Conservation (phyloP, 805 yeast genomes). For the Metahyphopichia silvanorum region DNA sequence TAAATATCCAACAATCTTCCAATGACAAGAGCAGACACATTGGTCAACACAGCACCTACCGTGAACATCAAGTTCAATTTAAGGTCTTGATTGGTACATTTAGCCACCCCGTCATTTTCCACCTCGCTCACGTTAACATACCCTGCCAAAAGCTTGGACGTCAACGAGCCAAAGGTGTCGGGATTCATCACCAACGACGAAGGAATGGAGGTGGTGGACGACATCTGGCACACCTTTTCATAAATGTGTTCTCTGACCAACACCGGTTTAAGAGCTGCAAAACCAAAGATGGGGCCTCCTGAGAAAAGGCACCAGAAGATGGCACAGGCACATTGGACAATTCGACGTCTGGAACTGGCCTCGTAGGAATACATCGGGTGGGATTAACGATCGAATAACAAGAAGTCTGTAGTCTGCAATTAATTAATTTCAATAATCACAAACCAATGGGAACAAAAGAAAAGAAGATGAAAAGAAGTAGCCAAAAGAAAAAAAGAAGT, state of each 20-base stretch:
- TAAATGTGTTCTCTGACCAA: slow-evolving; percentile 77
- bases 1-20: slow-evolving; percentile 47
- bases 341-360: slow-evolving; percentile 1
- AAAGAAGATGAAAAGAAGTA: not conserved
- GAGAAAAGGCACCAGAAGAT: slow-evolving; percentile 84
- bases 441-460: too few relatives aligned
- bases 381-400: too few relatives aligned
- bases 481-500: not conserved
- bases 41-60: slow-evolving; percentile 54
- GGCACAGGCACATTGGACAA: slow-evolving; percentile 47
- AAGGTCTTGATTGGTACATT: slow-evolving; percentile 52
- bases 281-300: slow-evolving; percentile 93
- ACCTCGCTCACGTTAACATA: slow-evolving; percentile 3
- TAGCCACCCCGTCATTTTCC: slow-evolving; percentile 28
- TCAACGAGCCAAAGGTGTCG: slow-evolving; percentile 8
- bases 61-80: slow-evolving; percentile 58
- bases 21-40: slow-evolving; percentile 49
- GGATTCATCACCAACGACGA: slow-evolving; percentile 5
- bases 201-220: not conserved
- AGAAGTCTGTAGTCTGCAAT: too few relatives aligned
- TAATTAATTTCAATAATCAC: too few relatives aligned
- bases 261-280: slow-evolving; percentile 90
- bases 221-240: slow-evolving; percentile 51
- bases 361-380: slow-evolving; percentile 1
- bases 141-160: slow-evolving; percentile 7